Evolutionary conservation across 169 alveolate genomes (phyloP), one percentile per base, ranked within the genome.

Genomic region (Perkinsus olseni): DNA sequence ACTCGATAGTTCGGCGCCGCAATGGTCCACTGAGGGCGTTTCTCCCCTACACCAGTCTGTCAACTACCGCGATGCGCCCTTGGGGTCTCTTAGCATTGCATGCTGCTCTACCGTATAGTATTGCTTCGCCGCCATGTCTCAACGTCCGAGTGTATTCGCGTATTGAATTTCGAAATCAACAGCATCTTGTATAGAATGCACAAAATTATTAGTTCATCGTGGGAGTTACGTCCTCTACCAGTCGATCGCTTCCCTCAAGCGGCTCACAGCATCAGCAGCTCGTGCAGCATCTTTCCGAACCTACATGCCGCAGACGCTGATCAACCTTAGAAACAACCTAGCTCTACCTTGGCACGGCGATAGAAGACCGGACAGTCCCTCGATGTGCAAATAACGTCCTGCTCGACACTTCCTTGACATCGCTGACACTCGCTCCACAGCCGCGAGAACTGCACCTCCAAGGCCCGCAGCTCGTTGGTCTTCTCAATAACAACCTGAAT

Each of bases 341-440:
- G 50, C 96, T 97, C 96, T 39, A 98, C 98, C 94, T 98, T 98
- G 38, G 98, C 98, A 93, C 99, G 95, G 92, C 99, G 97, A 96
- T 99, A 99, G 96, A 98, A 99, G 74, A 99, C 98, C 21, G 99
- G 99, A 92, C 99, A 99, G 95, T 99, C 99, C 92, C 99, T 96
- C 95, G 98, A 98, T 90, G 98, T 96, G 95, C 99, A 99, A 51
- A 99, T 97, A 74, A 99, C 99, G 74, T 98, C 99, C 94, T 98
- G 98, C 93, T 97, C 98, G 38, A 98, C 96, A 90, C 99, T 97
- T 0, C 99, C 99, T 96, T 99, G 99, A 95, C 99, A 99, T 94
- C 95, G 92, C 96, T 98, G 99, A 94, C 99, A 99, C 93, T 98
- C 98, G n/a, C 99, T 97, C 99, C 99, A 99, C 50, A 98, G 96